phyloP scores from a whole-genome alignment of 116 monocot genomes.

The Iris pallida region DNA sequence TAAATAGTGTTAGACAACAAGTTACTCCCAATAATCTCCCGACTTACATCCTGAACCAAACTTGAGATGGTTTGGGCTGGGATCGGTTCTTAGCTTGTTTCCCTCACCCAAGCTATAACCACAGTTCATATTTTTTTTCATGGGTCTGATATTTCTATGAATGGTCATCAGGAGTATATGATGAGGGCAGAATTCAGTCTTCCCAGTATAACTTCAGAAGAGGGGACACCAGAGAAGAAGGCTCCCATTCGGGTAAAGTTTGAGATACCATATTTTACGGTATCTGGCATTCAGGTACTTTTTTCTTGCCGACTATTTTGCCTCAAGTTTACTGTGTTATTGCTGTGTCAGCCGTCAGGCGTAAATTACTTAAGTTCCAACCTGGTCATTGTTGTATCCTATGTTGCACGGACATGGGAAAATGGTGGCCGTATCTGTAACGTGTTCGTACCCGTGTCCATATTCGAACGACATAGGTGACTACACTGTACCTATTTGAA shows the following conservation, averaged over 20 bases:
- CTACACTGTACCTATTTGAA: no score
- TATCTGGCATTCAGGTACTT: conserved; percentile 97
- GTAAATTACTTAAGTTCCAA: no score
- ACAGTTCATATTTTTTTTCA: background rate
- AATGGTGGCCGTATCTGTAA: no score
- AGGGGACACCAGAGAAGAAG: conserved; percentile 80
- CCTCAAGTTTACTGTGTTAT: no score
- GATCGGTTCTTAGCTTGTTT: background rate
- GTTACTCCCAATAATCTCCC: no score
- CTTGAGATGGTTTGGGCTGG: background rate
- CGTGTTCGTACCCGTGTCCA: no score
- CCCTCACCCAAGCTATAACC: background rate
- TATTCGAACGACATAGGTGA: no score
- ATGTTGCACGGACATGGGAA: no score
- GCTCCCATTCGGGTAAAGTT: conserved; percentile 98
- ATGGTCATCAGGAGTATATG: conserved; percentile 72
- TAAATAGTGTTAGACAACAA: no score
- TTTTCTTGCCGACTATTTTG: background rate
- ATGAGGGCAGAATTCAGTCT: conserved; percentile 92
- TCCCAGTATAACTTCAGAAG: conserved; percentile 92
- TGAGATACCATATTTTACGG: conserved; percentile 98
- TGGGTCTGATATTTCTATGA: background rate
- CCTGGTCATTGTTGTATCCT: no score
- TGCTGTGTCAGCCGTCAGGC: no score
- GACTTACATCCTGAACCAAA: no score